Base-by-base conservation (phyloP, 345 rosid species). In the Aquilaria sinensis region DNA sequence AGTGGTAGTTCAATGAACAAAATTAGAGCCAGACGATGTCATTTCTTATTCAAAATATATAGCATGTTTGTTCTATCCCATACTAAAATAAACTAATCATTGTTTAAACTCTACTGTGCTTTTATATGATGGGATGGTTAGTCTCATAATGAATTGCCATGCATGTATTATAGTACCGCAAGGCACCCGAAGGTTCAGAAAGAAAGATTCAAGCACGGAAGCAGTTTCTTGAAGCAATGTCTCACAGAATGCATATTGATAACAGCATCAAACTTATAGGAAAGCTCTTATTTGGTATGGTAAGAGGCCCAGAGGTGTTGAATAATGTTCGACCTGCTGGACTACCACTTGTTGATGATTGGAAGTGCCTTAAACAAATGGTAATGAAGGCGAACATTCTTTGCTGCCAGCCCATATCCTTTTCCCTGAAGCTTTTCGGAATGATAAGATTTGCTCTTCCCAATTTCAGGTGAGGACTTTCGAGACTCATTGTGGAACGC, bases 271-370 rank as follows among this genome's bases (percentile, higher is more conserved):
- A 81, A 57, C 84, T 91, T 49, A 67, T 88, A 2, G 96, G 89
- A 15, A 83, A 88, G 73, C 83, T 91, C 74, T 75, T 91, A 61
- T 84, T 88, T 64, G 97, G 97, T 47, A 78, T 88, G 32, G 71
- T 79, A 41, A 80, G 76, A 65, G 89, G 85, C 46, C 67, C 94
- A 10, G 79, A 75, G 72, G 76, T 86, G 65, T 69, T 88, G 67
- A 75, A 67, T 60, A 37, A 72, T 16, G 75, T 88, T 61, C 85
- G 96, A 47, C 69, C 84, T 57, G 78, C 86, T 47, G 96, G 94
- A 13, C 75, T 84, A 62, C 93, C 97, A 37, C 89, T 91, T 23
- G 97, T 83, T 2, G 97, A 91, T 78, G 91, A 91, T 73, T 91
- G 97, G 97, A 70, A 52, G 45, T 88, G 97, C 82, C 90, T 91